phyloP scores from a whole-genome alignment of 2,329 filamentous ascomycete genomes.

The Pyrenochaeta sp. region DNA sequence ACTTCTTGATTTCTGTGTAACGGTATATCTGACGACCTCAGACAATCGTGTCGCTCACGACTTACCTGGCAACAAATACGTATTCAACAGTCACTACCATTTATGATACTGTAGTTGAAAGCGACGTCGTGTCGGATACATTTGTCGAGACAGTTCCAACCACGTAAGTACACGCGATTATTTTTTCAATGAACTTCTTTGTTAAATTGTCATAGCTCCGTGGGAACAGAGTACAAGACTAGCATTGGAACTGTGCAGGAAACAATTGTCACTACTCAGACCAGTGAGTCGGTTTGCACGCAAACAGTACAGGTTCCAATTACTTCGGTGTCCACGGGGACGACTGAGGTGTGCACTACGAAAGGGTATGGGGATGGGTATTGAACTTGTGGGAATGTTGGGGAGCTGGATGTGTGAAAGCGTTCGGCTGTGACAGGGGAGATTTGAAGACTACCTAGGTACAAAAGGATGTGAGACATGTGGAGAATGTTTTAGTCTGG shows the following conservation, averaged over 20 bases:
- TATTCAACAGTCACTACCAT: constrained; percentile 23
- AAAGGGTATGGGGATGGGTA: constrained; percentile 13
- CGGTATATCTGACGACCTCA: too few species aligned
- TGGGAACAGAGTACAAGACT: constrained; percentile 24
- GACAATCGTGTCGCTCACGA: constrained; percentile 9
- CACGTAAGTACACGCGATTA: constrained; percentile 17
- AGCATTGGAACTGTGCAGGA: constrained; percentile 17
- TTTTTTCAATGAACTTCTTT: background rate
- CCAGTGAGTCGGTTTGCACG: constrained; percentile 16
- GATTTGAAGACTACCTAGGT: background rate
- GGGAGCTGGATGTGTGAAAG: background rate
- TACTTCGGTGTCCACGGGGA: constrained; percentile 25
- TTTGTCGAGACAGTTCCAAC: constrained; percentile 17
- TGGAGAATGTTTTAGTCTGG: too few species aligned
- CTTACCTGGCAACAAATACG: constrained; percentile 14
- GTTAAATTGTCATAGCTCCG: constrained; percentile 16
- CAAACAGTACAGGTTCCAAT: constrained; percentile 24
- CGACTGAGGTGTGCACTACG: constrained; percentile 27
- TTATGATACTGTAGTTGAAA: constrained; percentile 21
- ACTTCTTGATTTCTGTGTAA: too few species aligned
- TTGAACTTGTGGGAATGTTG: background rate
- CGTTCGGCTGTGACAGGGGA: background rate
- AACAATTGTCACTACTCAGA: constrained; percentile 17
- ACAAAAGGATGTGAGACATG: too few species aligned
- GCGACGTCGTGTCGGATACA: constrained; percentile 15